phyloP scores from a whole-genome alignment of 108 stramenopile species.

The Discostella pseudostelligera region DNA sequence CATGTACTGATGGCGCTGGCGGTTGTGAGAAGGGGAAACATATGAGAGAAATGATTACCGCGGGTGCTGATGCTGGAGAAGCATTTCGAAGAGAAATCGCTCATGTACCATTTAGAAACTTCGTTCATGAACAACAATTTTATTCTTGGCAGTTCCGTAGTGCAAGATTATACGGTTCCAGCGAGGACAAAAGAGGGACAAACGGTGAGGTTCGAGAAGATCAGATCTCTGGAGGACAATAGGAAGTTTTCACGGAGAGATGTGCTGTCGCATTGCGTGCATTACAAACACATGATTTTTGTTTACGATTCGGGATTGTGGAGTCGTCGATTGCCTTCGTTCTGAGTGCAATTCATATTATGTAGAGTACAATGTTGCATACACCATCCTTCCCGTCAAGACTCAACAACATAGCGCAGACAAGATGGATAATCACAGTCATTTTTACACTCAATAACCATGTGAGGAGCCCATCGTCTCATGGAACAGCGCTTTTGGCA shows the following conservation, averaged over 20 bases:
- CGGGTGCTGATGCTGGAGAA: constrained; percentile 46
- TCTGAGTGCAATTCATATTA: no score
- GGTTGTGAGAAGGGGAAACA: neutral
- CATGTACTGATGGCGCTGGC: neutral
- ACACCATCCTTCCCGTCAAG: neutral
- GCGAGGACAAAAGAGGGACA: constrained; percentile 29
- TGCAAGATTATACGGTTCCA: constrained; percentile 63
- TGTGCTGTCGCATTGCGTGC: neutral
- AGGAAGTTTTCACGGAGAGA: no score
- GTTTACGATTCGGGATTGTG: no score
- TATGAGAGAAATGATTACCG: constrained; percentile 3
- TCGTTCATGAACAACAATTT: constrained; percentile 87
- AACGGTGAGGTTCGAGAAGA: constrained; percentile 2
- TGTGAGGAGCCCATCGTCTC: constrained; percentile 1
- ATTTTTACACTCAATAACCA: neutral
- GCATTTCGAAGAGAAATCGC: constrained; percentile 72
- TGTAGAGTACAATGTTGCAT: no score
- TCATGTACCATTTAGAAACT: constrained; percentile 78
- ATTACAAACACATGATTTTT: neutral
- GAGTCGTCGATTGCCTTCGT: no score
- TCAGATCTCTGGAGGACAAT: no score
- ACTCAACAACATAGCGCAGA: neutral
- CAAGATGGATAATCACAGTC: constrained; percentile 10
- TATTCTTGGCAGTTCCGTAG: constrained; percentile 82
- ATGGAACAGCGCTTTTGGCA: constrained; percentile 8